phyloP scores from a whole-genome alignment of 2,329 filamentous ascomycete genomes.

The Alternaria conjuncta region DNA sequence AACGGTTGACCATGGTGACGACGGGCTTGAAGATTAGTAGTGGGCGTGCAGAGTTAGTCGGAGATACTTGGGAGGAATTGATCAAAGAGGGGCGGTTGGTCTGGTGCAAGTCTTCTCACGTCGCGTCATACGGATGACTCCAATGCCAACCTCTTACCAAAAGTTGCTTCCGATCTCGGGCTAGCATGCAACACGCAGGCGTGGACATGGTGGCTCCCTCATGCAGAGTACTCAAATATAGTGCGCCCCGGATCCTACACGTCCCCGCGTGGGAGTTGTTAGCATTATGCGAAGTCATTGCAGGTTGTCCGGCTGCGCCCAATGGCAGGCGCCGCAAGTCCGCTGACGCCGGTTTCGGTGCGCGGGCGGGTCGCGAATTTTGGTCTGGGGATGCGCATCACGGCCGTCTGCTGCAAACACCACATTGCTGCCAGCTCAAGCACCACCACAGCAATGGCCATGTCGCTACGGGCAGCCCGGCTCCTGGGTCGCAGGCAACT shows the following conservation, averaged over 20 bases:
- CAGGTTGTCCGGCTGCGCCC: constrained; percentile 20
- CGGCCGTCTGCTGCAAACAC: constrained; percentile 24
- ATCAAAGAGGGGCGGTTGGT: constrained; percentile 10
- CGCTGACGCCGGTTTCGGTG: constrained; percentile 44
- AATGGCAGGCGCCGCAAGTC: constrained; percentile 32
- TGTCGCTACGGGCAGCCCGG: constrained; percentile 46
- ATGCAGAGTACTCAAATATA: background rate
- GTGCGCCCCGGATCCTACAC: constrained; percentile 3
- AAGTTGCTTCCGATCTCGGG: constrained; percentile 31
- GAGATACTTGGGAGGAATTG: constrained; percentile 3
- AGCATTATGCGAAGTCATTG: constrained; percentile 32
- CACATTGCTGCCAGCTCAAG: constrained; percentile 17
- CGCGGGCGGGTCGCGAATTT: constrained; percentile 21
- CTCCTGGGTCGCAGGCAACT: constrained; percentile 39
- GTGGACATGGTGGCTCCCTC: background rate
- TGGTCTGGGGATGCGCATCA: constrained; percentile 17
- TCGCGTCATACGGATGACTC: constrained; percentile 42
- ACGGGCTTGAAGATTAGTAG: constrained; percentile 1
- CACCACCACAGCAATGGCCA: constrained; percentile 39
- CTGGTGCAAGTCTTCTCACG: constrained; percentile 22
- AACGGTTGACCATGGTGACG: constrained; percentile 69
- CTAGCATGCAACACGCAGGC: constrained; percentile 8
- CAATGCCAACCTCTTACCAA: constrained; percentile 14
- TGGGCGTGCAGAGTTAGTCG: background rate
- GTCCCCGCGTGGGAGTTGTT: constrained; percentile 16